Evolutionary conservation across 495 filamentous ascomycete genomes (phyloP), one percentile per base, ranked within the genome.

Genomic region (Trichodelitschia bisporula): DNA sequence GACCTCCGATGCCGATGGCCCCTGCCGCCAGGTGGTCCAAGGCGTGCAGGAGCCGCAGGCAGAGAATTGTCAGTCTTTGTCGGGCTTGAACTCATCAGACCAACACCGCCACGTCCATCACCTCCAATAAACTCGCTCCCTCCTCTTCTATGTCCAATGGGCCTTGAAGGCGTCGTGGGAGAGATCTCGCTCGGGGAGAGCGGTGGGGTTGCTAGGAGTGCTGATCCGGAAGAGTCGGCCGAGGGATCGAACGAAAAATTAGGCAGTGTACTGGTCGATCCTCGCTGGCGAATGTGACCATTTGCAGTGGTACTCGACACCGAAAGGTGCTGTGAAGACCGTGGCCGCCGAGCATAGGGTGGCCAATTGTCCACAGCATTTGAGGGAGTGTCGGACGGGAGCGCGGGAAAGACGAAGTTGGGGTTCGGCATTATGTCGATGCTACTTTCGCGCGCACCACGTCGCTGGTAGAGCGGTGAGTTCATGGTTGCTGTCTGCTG

Each of bases 1-100:
- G 78, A 89, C 34, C 82, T 66, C 30, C 79, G 66, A 54, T 90
- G 82, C 9, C 70, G 70, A 51, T 92, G 82, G 13, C 76, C 67
- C 41, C 75, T 62, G 33, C 57, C 55, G 17, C 47, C 36, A 6
- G 60, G 45, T 26, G 57, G 61, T 4, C 55, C 39, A 13, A 53
- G 49, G n/a, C 51, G 48, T 19, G 56, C 50, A n/a, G 51, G 55
- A 20, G 45, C 34, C 0, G 66, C 54, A 3, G 56, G 51, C 37
- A 61, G 54, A 18, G 58, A 49, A 29, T 61, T 63, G 15, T 72
- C 71, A 15, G 54, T 58, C 37, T 68, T 73, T 8, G 61, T 65
- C 3, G 74, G 74, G 34, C 62, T 73, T 6, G 62, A 50, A 44
- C 66, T 71, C 46, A 67, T 48, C 19, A 69, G 44, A 2, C 56